These are phyloP conservation scores for Cetradonia linearis DNA, from an alignment of 495 filamentous ascomycete genomes.

Conservation along the genomic window DNA sequence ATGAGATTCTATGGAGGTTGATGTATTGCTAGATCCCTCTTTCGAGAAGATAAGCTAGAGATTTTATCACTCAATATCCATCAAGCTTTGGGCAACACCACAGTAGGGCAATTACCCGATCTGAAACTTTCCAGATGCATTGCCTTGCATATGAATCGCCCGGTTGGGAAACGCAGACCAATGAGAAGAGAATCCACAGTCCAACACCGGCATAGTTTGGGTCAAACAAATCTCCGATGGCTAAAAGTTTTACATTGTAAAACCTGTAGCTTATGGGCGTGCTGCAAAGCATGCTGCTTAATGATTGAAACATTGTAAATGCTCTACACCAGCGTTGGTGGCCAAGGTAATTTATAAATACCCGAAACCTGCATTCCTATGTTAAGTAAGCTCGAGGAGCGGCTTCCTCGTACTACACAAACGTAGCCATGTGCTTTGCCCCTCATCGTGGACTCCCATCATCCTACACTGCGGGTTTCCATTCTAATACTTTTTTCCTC, in stretches of 20 bases:
- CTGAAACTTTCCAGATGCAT: neutral
- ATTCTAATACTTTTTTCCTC: neutral
- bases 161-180: neutral
- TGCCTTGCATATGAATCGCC: neutral
- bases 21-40: neutral
- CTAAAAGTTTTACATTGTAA: neutral
- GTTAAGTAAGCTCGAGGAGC: constrained; percentile 3
- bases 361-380: neutral
- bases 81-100: too few species aligned
- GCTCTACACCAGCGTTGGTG: neutral
- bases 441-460: neutral
- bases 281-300: neutral
- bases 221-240: neutral
- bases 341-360: neutral
- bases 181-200: neutral
- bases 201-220: neutral
- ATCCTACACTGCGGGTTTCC: neutral
- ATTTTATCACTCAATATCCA: too few species aligned
- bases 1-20: neutral
- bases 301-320: neutral
- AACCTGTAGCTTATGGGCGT: neutral
- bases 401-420: neutral
- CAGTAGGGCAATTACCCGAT: neutral
- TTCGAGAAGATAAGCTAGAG: too few species aligned
- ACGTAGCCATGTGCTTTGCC: neutral